Percentiles rank a stretch among this genome's conserved stretches.
These are phyloP conservation scores for Hypoxylon sp. DNA, from an alignment of 2,329 filamentous ascomycete genomes.

Conservation along the genomic window DNA sequence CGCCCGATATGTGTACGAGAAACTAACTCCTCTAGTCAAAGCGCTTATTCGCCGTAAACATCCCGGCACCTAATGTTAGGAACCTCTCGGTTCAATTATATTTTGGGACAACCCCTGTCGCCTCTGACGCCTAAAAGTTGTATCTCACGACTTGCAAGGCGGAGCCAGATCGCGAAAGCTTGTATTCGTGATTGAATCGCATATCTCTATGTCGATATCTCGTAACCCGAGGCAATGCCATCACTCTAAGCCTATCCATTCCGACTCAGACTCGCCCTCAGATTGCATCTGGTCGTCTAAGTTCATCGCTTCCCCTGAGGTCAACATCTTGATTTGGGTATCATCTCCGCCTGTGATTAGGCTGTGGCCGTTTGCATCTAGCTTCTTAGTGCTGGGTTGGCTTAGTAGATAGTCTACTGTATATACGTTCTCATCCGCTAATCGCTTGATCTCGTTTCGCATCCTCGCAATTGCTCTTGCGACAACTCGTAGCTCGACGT, in stretches of 20 bases:
- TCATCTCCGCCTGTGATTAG: constrained; percentile 41
- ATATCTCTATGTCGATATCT: background rate
- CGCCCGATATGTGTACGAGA: background rate
- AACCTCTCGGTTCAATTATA: background rate
- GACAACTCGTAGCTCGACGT: constrained; percentile 86
- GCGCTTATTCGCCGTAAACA: background rate
- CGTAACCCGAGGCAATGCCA: background rate
- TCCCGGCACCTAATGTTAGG: background rate
- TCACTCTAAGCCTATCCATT: constrained; percentile 55
- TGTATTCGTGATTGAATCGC: background rate
- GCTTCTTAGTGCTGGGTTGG: constrained; percentile 58
- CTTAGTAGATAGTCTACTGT: constrained; percentile 85
- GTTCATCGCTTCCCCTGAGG: constrained; percentile 37
- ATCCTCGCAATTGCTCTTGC: constrained; percentile 85
- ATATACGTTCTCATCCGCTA: constrained; percentile 91
- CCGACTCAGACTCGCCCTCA: constrained; percentile 49
- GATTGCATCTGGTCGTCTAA: constrained; percentile 44
- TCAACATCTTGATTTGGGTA: constrained; percentile 47
- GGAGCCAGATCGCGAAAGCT: background rate
- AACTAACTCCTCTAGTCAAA: constrained; percentile 7
- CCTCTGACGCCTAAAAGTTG: background rate
- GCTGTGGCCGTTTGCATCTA: constrained; percentile 23
- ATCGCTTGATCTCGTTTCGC: constrained; percentile 82
- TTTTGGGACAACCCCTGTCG: constrained; percentile 3
- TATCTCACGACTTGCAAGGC: background rate